A percentile compares a stretch with the other conserved stretches of the same genome.
Conservation (phyloP, 1,284 basidiomycete species). For the Apiotrichum brassicae region DNA sequence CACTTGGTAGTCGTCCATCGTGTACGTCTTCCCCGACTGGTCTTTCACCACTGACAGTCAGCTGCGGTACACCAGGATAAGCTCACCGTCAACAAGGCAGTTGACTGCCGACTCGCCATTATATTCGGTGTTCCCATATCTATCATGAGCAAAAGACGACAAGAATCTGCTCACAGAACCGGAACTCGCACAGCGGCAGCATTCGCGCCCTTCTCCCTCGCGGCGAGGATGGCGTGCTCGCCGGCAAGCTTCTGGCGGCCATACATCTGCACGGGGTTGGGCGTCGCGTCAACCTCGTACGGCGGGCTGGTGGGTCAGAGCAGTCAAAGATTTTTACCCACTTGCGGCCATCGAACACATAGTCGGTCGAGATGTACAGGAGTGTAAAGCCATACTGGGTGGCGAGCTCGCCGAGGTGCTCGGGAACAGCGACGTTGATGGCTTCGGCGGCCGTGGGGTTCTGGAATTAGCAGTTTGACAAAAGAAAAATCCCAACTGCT, state of each 20-base stretch:
- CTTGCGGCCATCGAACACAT: slow-evolving; percentile 44
- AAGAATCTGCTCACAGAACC: slow-evolving; percentile 29
- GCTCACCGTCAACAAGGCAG: slow-evolving; percentile 45
- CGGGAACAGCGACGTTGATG: slow-evolving; percentile 50
- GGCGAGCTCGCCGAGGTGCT: slow-evolving; percentile 40
- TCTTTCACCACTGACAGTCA: slow-evolving; percentile 40
- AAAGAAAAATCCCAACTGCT: slow-evolving; percentile 3
- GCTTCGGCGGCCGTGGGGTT: slow-evolving; percentile 48
- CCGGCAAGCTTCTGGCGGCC: slow-evolving; percentile 45
- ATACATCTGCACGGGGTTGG: slow-evolving; percentile 51
- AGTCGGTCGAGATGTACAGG: slow-evolving; percentile 51
- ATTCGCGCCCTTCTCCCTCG: slow-evolving; percentile 27
- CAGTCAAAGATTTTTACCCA: slow-evolving; percentile 11
- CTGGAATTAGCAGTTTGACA: slow-evolving; percentile 23
- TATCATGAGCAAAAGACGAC: slow-evolving; percentile 22
- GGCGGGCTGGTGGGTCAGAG: slow-evolving; percentile 41
- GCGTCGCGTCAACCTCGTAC: slow-evolving; percentile 46
- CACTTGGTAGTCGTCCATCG: slow-evolving; percentile 48
- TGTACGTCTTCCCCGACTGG: slow-evolving; percentile 47
- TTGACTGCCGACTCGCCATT: slow-evolving; percentile 51
- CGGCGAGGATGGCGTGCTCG: slow-evolving; percentile 34
- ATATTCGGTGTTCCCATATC: slow-evolving; percentile 47
- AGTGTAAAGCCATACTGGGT: slow-evolving; percentile 38
- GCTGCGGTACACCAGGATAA: background rate
- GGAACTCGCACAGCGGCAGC: slow-evolving; percentile 47